These are phyloP conservation scores for Fusarium dimerum DNA, from an alignment of 2,329 filamentous ascomycete species.

Conservation along the genomic window DNA sequence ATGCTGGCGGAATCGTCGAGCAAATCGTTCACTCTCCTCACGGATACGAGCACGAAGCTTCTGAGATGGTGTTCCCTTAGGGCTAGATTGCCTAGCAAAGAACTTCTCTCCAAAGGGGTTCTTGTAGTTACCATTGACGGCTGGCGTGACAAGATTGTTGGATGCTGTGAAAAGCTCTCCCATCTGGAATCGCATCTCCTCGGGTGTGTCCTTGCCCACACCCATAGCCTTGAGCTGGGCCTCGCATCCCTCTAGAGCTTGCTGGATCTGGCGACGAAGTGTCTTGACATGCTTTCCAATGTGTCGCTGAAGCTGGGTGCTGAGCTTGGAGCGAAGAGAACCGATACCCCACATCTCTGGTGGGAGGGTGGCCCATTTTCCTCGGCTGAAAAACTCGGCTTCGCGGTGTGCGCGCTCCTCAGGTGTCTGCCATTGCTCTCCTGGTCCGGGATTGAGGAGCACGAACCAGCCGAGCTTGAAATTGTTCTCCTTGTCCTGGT, in stretches of 20 bases:
- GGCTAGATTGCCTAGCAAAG: slow-evolving; percentile 50
- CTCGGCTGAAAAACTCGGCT: slow-evolving; percentile 50
- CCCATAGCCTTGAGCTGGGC: slow-evolving; percentile 52
- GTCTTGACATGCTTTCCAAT: slow-evolving; percentile 54
- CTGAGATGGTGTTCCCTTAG: slow-evolving; percentile 52
- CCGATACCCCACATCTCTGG: slow-evolving; percentile 49
- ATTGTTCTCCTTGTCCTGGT: slow-evolving; percentile 50
- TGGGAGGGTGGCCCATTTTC: slow-evolving; percentile 50
- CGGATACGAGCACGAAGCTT: slow-evolving; percentile 52
- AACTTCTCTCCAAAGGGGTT: slow-evolving; percentile 54
- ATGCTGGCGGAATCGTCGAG: slow-evolving; percentile 49
- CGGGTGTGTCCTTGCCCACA: slow-evolving; percentile 51
- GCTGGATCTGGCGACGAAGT: slow-evolving; percentile 52
- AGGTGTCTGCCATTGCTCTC: slow-evolving; percentile 45
- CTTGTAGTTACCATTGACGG: slow-evolving; percentile 57
- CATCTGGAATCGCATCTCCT: slow-evolving; percentile 56
- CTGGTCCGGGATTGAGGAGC: slow-evolving; percentile 50
- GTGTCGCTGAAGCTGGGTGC: slow-evolving; percentile 51
- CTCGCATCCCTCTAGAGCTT: slow-evolving; percentile 50
- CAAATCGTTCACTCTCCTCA: slow-evolving; percentile 54
- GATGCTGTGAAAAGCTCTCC: slow-evolving; percentile 54
- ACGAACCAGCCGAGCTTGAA: slow-evolving; percentile 56
- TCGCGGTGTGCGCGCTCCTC: slow-evolving; percentile 45
- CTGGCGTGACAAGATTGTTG: slow-evolving; percentile 55
- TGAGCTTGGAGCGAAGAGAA: slow-evolving; percentile 50